Evolutionary conservation across 495 filamentous ascomycete species (phyloP).

Genomic region (Pseudevernia furfuracea): DNA sequence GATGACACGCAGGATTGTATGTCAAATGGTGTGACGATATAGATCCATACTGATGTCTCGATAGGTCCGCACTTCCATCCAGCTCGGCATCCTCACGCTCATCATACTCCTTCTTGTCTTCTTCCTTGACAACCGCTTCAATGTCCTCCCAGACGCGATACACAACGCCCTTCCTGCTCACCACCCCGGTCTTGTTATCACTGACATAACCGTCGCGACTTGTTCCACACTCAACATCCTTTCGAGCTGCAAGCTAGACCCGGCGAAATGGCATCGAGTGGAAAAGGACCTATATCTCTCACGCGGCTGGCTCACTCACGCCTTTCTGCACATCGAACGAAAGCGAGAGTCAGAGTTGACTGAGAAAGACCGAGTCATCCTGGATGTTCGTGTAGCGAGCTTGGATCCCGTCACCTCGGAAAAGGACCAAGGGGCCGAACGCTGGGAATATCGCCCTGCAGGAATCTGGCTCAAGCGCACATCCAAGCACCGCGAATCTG

Average conservation of each 20-base stretch:
- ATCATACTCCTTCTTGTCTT: conserved; percentile 63
- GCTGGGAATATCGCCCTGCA: conserved; percentile 72
- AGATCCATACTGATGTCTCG: not conserved
- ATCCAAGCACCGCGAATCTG: conserved; percentile 65
- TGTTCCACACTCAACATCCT: conserved; percentile 72
- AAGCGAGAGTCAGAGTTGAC: conserved; percentile 83
- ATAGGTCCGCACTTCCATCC: conserved; percentile 70
- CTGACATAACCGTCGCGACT: conserved; percentile 75
- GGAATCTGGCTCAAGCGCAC: conserved; percentile 86
- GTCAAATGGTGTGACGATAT: conserved; percentile 3
- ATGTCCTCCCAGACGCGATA: conserved; percentile 71
- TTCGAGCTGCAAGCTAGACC: conserved; percentile 69
- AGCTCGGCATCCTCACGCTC: conserved; percentile 60
- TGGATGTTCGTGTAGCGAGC: conserved; percentile 75
- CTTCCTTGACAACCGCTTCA: conserved; percentile 72
- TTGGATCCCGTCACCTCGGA: conserved; percentile 61
- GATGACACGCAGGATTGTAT: conserved; percentile 44
- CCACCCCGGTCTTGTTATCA: conserved; percentile 72
- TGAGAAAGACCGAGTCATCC: conserved; percentile 66
- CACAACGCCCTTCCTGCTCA: conserved; percentile 78
- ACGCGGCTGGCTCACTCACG: conserved; percentile 62
- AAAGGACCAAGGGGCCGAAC: conserved; percentile 47
- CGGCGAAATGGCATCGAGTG: conserved; percentile 70
- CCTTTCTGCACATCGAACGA: conserved; percentile 75
- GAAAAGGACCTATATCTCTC: conserved; percentile 89